Conservation (phyloP, 2,329 filamentous ascomycete species). For the Ophiognomonia clavigignenti-juglandacearum region DNA sequence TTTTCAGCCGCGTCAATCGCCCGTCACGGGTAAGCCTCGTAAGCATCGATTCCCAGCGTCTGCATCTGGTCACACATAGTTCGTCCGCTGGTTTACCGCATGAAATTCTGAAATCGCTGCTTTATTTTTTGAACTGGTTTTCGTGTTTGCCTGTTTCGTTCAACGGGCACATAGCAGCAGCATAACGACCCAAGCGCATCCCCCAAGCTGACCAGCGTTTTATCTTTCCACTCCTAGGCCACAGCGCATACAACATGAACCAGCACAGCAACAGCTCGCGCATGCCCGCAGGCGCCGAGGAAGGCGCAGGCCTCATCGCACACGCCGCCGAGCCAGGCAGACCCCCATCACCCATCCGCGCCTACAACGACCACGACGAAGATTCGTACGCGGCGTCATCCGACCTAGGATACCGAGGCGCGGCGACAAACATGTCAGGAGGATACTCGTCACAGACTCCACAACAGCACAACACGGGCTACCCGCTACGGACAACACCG, state of each 20-base stretch:
- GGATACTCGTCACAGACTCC: conserved; percentile 6
- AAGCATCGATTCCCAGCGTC: conserved; percentile 14
- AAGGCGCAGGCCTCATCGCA: conserved; percentile 26
- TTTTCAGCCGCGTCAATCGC: conserved; percentile 27
- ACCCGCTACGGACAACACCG: neutral
- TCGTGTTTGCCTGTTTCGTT: no score
- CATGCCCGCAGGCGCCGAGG: conserved; percentile 19
- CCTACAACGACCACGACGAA: conserved; percentile 15
- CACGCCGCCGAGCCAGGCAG: conserved; percentile 28
- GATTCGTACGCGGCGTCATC: conserved; percentile 18
- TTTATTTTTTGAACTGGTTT: no score
- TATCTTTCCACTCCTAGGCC: conserved; percentile 7
- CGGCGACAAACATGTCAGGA: conserved; percentile 3
- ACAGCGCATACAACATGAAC: conserved; percentile 22
- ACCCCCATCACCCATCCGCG: conserved; percentile 12
- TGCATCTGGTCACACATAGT: conserved; percentile 8
- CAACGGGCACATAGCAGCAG: no score
- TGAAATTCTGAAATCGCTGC: no score
- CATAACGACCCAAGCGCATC: no score
- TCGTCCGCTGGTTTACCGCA: no score
- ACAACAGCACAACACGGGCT: neutral
- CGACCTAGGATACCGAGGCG: conserved; percentile 15
- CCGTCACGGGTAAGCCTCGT: conserved; percentile 34
- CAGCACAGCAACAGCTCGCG: conserved; percentile 8
- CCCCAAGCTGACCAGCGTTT: conserved; percentile 1